Conservation (phyloP, 208 protist species). For the Vickermania ingenoplastis region DNA sequence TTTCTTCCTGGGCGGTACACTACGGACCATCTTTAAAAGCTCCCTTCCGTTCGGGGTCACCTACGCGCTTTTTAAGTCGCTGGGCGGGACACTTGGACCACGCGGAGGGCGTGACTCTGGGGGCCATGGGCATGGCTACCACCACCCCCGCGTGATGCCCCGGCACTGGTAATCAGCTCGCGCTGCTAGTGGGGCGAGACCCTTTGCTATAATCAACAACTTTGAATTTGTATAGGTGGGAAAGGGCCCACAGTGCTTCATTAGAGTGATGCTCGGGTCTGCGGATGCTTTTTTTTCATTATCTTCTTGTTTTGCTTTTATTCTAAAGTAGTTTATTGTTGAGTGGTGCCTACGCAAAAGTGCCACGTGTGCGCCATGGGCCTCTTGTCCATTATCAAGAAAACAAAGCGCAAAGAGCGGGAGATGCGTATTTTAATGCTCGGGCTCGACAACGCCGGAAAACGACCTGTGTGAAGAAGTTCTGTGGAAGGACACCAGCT, state of each 20-base stretch:
- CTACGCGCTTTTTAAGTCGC: slow-evolving; percentile 52
- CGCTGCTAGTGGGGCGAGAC: no score
- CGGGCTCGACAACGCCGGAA: slow-evolving; percentile 95
- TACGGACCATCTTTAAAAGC: slow-evolving; percentile 76
- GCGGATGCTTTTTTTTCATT: no score
- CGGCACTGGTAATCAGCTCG: no score
- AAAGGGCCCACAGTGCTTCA: no score
- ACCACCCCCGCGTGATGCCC: neutral
- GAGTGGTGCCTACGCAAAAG: no score
- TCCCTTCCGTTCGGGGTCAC: slow-evolving; percentile 79
- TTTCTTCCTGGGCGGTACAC: slow-evolving; percentile 73
- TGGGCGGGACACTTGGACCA: slow-evolving; percentile 66
- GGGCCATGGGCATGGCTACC: slow-evolving; percentile 4
- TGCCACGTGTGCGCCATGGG: slow-evolving; percentile 97
- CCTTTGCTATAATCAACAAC: no score
- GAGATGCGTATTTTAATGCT: slow-evolving; percentile 99
- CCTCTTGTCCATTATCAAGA: slow-evolving; percentile 96
- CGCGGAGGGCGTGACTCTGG: slow-evolving; percentile 10
- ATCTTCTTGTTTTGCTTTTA: no score
- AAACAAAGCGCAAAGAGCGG: slow-evolving; percentile 97
- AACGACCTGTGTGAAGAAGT: slow-evolving; percentile 98
- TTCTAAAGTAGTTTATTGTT: no score
- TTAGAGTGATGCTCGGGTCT: no score
- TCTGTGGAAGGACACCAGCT: slow-evolving; percentile 96
- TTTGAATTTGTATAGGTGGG: no score